A percentile compares a stretch with the other conserved stretches of the same genome.
These are phyloP conservation scores for Aspergillus hortae DNA, from an alignment of 2,329 filamentous ascomycete species.

Conservation along the genomic window DNA sequence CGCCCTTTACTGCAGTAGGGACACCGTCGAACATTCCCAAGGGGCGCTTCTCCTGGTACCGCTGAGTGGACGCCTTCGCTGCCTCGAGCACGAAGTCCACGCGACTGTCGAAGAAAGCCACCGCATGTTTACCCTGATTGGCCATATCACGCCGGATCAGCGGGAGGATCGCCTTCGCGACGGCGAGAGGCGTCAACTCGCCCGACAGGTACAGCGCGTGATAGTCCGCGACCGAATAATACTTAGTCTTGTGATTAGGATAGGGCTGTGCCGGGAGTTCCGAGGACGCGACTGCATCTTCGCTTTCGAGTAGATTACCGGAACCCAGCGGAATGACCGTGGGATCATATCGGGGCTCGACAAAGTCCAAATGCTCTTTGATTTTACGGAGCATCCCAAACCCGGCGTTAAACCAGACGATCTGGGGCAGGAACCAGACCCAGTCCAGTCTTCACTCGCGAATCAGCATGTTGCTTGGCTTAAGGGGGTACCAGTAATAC, in stretches of 20 bases:
- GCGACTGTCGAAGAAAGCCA: slow-evolving; percentile 62
- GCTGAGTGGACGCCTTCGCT: slow-evolving; percentile 63
- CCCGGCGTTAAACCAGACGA: slow-evolving; percentile 64
- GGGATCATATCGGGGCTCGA: slow-evolving; percentile 47
- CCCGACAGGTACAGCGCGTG: slow-evolving; percentile 66
- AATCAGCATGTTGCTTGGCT: background rate
- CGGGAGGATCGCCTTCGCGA: slow-evolving; percentile 63
- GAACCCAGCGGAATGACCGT: slow-evolving; percentile 34
- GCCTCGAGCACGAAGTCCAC: slow-evolving; percentile 58
- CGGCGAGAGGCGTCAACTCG: slow-evolving; percentile 62
- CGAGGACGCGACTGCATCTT: background rate
- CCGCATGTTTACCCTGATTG: slow-evolving; percentile 56
- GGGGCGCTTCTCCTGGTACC: slow-evolving; percentile 61
- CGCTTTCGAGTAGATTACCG: background rate
- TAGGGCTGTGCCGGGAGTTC: slow-evolving; percentile 1
- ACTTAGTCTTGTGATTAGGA: slow-evolving; percentile 28
- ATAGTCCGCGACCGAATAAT: slow-evolving; percentile 68
- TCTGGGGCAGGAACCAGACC: slow-evolving; percentile 52
- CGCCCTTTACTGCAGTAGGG: slow-evolving; percentile 74
- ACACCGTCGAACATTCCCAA: slow-evolving; percentile 71
- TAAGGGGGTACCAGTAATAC: background rate
- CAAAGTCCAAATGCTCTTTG: slow-evolving; percentile 45
- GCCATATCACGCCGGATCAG: slow-evolving; percentile 57
- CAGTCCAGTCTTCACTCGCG: slow-evolving; percentile 45
- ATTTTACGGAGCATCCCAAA: slow-evolving; percentile 54